Conservation (phyloP, 352 stramenopile species). For the Phytopythium mirpurense region DNA sequence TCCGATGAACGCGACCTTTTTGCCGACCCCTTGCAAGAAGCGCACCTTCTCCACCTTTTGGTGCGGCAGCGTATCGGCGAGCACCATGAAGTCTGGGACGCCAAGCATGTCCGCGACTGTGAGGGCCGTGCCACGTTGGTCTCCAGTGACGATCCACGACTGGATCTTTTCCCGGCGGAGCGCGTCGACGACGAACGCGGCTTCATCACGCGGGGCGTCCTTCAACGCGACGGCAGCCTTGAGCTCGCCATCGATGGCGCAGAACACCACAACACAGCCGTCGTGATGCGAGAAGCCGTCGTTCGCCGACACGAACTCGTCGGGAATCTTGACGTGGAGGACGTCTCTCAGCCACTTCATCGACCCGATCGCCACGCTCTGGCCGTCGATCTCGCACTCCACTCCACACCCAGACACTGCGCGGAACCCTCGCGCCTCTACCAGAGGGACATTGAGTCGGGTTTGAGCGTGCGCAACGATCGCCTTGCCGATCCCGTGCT, state of each 20-base stretch:
- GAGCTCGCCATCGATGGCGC: slow-evolving; percentile 53
- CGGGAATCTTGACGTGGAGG: slow-evolving; percentile 35
- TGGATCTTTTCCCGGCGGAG: slow-evolving; percentile 52
- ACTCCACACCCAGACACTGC: slow-evolving; percentile 61
- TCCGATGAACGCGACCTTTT: slow-evolving; percentile 70
- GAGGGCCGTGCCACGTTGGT: slow-evolving; percentile 55
- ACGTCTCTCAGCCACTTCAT: slow-evolving; percentile 62
- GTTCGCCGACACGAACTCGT: slow-evolving; percentile 39
- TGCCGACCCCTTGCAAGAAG: slow-evolving; percentile 57
- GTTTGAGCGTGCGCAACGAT: slow-evolving; percentile 36
- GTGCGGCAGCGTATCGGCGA: slow-evolving; percentile 62
- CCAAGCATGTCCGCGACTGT: slow-evolving; percentile 42
- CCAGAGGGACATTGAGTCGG: slow-evolving; percentile 7
- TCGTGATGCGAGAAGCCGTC: slow-evolving; percentile 34
- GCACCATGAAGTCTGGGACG: slow-evolving; percentile 47
- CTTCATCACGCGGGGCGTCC: slow-evolving; percentile 46
- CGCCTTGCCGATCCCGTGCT: slow-evolving; percentile 61
- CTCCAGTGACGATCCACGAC: slow-evolving; percentile 73
- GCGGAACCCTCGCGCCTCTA: slow-evolving; percentile 30
- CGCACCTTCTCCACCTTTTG: slow-evolving; percentile 77
- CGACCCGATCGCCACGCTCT: slow-evolving; percentile 44
- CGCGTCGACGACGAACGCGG: slow-evolving; percentile 43
- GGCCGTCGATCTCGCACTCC: slow-evolving; percentile 25
- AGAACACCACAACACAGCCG: slow-evolving; percentile 53
- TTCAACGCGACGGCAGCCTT: slow-evolving; percentile 44